A percentile compares a stretch with the other conserved stretches of the same genome.
Conservation (phyloP, 345 rosid species). For the Acer yangbiense region DNA sequence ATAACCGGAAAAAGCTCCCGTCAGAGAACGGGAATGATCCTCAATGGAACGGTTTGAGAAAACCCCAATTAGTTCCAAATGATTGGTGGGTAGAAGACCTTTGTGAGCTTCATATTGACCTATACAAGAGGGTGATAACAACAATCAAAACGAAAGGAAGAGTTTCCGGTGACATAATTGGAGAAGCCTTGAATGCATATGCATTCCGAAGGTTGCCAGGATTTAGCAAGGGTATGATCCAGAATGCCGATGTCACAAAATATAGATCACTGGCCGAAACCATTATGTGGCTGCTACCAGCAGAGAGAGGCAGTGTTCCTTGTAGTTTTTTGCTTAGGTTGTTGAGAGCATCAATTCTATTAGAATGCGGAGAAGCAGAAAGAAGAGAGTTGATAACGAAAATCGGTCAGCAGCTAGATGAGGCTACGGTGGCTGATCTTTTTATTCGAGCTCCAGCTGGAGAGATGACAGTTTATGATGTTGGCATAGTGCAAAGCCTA, state of each 20-base stretch:
- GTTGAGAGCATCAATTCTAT: constrained; percentile 45
- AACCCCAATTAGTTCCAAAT: constrained; percentile 57
- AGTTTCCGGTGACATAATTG: constrained; percentile 53
- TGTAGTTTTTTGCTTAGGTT: constrained; percentile 62
- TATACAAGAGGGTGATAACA: constrained; percentile 54
- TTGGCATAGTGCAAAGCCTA: constrained; percentile 57
- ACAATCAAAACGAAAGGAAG: constrained; percentile 52
- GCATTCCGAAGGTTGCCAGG: constrained; percentile 60
- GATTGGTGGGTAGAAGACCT: constrained; percentile 93
- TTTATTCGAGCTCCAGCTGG: constrained; percentile 47
- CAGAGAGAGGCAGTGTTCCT: constrained; percentile 50
- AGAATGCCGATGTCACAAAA: constrained; percentile 44
- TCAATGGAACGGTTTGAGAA: constrained; percentile 55
- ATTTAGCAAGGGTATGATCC: constrained; percentile 51
- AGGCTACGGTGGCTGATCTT: constrained; percentile 50
- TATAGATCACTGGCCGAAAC: constrained; percentile 51
- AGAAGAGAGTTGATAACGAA: constrained; percentile 48
- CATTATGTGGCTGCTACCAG: constrained; percentile 55
- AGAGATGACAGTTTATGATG: constrained; percentile 45
- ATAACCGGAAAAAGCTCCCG: constrained; percentile 67
- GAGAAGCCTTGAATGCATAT: constrained; percentile 65
- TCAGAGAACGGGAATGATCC: constrained; percentile 44
- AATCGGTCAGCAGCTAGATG: constrained; percentile 57
- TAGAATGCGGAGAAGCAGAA: constrained; percentile 50
- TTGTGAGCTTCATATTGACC: constrained; percentile 66